Evolutionary conservation across 768 basidiomycete species (phyloP), one percentile per base, ranked within the genome.

Genomic region (Albatrellus ellisii): DNA sequence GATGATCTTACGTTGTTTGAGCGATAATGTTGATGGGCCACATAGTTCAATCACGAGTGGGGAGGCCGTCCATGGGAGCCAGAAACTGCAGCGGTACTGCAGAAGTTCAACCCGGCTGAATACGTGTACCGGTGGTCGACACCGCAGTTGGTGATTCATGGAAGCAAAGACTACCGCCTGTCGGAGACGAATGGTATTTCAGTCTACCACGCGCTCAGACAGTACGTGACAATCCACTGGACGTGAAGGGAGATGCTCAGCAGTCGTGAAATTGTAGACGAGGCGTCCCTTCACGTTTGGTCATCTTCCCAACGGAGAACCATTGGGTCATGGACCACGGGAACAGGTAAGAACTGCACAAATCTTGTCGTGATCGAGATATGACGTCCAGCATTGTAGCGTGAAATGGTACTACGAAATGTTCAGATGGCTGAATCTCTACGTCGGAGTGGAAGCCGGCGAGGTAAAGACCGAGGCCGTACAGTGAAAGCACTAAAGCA

Each of bases 331-430:
- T 86, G 46, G 72, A 84, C 42, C 81, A 79, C 45, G 79, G 77
- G 41, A 87, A 87, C 51, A 83, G 77, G 77, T 75, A 21, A 24
- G 66, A 49, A 4, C 20, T 14, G 25, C 11, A n/a, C 21, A 27
- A 29, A n/a, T 6, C 22, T 14, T 1, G 31, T 29, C 29, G 8
- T 29, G n/a, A 43, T 25, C 28, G 11, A 37, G 15, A 25, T 18
- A 10, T 36, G 32, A 34, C 11, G 11, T 36, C 43, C 22, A 31
- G 11, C 31, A 7, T 17, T n/a, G 36, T 52, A 84, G 86, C 55
- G 62, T 94, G 57, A 89, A 90, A 58, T 98, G 94, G 94, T 88
- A 97, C 61, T 68, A 83, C 49, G 94, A 99, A 58, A 82, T 98
- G 10, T 81, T 99, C 63, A 69, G 74, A 46, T 98, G 89, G 89